A percentile compares a stretch with the other conserved stretches of the same genome.
phyloP scores from a whole-genome alignment of 306 rosid genomes.

The Clitoria ternatea region DNA sequence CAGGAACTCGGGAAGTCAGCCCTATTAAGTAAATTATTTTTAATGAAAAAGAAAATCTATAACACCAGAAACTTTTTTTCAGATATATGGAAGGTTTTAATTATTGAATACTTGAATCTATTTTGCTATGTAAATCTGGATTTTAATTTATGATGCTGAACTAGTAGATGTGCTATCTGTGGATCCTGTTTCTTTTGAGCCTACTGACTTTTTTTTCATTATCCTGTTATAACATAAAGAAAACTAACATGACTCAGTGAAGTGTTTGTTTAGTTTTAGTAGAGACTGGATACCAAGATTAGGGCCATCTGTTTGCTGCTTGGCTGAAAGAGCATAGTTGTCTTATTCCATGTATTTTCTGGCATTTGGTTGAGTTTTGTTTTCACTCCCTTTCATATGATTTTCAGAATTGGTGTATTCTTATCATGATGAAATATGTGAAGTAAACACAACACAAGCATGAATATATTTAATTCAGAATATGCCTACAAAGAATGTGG shows the following conservation, averaged over 20 bases:
- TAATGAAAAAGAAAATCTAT: not conserved
- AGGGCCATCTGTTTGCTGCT: not conserved
- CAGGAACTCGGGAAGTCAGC: not conserved
- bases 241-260: not conserved
- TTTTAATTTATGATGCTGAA: not conserved
- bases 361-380: not conserved
- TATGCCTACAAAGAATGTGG: not conserved
- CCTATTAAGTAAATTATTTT: not conserved
- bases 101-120: not conserved
- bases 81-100: not conserved
- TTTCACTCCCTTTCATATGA: not conserved
- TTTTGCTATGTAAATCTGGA: not conserved
- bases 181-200: not conserved
- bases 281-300: not conserved
- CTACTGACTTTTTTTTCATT: not conserved
- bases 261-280: not conserved
- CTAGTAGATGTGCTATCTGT: not conserved
- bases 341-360: not conserved
- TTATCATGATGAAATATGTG: not conserved
- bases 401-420: not conserved
- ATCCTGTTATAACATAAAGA: not conserved
- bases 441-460: not conserved
- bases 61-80: not conserved
- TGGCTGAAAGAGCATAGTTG: not conserved
- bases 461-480: not conserved